Conservation (phyloP, 345 rosid species). For the Garcia nutans region DNA sequence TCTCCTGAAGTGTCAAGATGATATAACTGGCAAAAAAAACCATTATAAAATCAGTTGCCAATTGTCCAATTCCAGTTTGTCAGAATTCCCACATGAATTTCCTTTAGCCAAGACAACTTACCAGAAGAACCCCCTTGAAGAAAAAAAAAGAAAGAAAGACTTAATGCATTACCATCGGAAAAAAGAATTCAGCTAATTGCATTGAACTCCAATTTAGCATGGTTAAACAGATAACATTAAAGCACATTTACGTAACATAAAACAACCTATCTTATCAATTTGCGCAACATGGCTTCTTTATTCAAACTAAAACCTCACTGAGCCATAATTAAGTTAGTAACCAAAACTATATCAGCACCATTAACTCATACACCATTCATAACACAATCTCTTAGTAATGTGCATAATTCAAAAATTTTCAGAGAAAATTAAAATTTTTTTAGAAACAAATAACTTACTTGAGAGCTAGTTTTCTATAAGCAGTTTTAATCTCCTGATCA, state of each 20-base stretch:
- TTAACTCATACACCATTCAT: neutral
- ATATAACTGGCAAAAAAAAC: neutral
- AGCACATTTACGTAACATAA: neutral
- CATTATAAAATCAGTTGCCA: neutral
- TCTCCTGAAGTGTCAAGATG: neutral
- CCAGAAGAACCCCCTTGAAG: neutral
- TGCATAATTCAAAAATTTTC: neutral
- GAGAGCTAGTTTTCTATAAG: conserved; percentile 93
- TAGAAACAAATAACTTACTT: conserved; percentile 50
- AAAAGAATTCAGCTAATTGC: neutral
- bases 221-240: neutral
- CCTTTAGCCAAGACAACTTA: neutral
- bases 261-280: neutral
- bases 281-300: neutral
- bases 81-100: neutral
- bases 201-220: neutral
- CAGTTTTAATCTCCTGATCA: conserved; percentile 94
- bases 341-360: neutral
- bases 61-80: neutral
- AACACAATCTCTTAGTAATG: neutral
- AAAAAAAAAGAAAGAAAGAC: neutral
- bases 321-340: conserved; percentile 15
- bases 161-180: neutral
- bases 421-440: neutral
- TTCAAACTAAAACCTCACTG: neutral